Percentiles rank a stretch among this genome's conserved stretches.
phyloP scores from a whole-genome alignment of 768 basidiomycete species.

The Hygrophoropsis aurantiaca region DNA sequence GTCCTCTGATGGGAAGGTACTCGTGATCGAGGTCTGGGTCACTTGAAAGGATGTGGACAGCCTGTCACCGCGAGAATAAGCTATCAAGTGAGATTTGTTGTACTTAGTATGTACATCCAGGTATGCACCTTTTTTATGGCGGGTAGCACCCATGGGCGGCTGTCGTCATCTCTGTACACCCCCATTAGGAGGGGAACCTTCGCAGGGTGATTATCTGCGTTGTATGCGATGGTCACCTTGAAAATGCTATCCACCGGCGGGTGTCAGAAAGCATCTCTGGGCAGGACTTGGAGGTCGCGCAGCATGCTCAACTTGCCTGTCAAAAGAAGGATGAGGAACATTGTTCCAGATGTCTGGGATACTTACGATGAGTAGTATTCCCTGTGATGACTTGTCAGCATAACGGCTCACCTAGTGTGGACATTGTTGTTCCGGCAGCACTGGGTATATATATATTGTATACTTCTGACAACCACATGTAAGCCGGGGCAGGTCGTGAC shows the following conservation, averaged over 20 bases:
- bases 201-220: conserved; percentile 67
- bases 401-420: conserved; percentile 37
- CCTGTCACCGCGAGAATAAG: conserved; percentile 41
- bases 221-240: conserved; percentile 88
- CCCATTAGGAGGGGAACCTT: conserved; percentile 94
- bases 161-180: conserved; percentile 86
- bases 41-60: conserved; percentile 64
- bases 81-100: too few species aligned
- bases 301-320: conserved; percentile 62
- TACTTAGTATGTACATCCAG: too few species aligned
- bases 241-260: conserved; percentile 61
- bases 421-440: conserved; percentile 39
- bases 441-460: conserved; percentile 55
- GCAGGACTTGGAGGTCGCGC: neutral
- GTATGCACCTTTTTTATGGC: conserved; percentile 78
- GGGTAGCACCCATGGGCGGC: conserved; percentile 90
- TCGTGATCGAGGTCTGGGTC: conserved; percentile 83
- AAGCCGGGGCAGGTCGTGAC: too few species aligned
- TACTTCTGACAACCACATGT: conserved; percentile 59
- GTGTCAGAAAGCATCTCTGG: neutral
- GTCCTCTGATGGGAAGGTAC: conserved; percentile 88
- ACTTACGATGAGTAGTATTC: too few species aligned
- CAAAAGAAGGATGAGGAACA: conserved; percentile 83
- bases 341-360: conserved; percentile 68
- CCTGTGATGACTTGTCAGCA: conserved; percentile 5